Percentiles rank a stretch among this genome's conserved stretches.
Evolutionary conservation across 164 flowering plant species (phyloP).

Genomic region (Chimonanthus praecox): DNA sequence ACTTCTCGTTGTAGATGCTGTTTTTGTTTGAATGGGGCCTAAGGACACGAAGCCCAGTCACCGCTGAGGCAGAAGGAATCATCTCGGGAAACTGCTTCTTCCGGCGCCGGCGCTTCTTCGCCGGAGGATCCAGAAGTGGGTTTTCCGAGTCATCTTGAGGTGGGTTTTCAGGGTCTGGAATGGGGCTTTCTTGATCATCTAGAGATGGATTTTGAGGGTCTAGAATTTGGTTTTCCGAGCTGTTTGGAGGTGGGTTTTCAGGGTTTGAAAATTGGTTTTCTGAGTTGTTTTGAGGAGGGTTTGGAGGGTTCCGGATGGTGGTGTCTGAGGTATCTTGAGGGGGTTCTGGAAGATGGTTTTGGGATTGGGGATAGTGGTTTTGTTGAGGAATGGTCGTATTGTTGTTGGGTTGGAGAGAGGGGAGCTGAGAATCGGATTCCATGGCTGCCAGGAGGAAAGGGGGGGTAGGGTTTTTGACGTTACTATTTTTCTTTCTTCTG

Average conservation of each 20-base stretch:
- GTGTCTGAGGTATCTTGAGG: background rate
- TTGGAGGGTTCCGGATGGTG: background rate
- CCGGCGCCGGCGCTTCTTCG: constrained; percentile 54
- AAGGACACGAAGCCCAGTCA: constrained; percentile 34
- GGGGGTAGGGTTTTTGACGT: too few species aligned
- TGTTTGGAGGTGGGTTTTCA: background rate
- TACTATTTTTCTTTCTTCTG: too few species aligned
- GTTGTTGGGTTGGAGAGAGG: too few species aligned
- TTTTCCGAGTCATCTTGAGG: background rate
- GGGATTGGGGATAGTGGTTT: background rate
- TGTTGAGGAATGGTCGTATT: background rate
- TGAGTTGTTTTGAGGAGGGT: background rate
- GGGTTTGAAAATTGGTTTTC: constrained; percentile 10
- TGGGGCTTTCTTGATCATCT: background rate
- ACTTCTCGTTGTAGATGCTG: constrained; percentile 26
- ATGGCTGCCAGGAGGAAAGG: too few species aligned
- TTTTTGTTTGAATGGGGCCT: constrained; percentile 37
- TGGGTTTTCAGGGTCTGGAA: background rate
- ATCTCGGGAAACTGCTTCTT: constrained; percentile 68
- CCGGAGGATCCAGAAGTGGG: constrained; percentile 14
- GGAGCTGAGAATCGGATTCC: too few species aligned
- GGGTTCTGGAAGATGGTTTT: background rate
- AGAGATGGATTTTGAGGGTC: constrained; percentile 10
- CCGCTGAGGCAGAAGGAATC: constrained; percentile 39
- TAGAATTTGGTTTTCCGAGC: background rate